phyloP scores from a whole-genome alignment of 768 basidiomycete species.

The Termitomyces sp. region DNA sequence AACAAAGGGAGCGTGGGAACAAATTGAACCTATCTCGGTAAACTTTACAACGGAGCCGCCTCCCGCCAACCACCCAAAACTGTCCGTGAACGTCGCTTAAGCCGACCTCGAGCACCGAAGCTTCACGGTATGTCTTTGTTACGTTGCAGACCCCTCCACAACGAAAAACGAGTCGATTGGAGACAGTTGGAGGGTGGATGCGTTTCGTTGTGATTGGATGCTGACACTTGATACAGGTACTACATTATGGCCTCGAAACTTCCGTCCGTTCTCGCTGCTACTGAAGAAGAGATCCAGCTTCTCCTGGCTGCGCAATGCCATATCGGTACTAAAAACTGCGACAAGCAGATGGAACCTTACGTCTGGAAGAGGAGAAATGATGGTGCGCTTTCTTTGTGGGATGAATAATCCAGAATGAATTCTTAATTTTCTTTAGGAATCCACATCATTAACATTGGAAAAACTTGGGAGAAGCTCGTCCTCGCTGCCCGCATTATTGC shows the following conservation, averaged over 20 bases:
- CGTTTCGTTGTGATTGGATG: slow-evolving; percentile 28
- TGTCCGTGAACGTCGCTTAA: slow-evolving; percentile 40
- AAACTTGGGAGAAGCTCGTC: slow-evolving; percentile 99
- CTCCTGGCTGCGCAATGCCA: slow-evolving; percentile 94
- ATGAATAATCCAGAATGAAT: neutral
- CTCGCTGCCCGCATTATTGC: slow-evolving; percentile 97
- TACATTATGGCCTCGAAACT: slow-evolving; percentile 76
- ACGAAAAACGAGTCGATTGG: slow-evolving; percentile 27
- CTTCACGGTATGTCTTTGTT: slow-evolving; percentile 38
- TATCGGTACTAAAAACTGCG: slow-evolving; percentile 98
- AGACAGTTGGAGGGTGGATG: slow-evolving; percentile 38
- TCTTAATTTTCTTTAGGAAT: slow-evolving; percentile 54
- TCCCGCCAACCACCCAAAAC: slow-evolving; percentile 30
- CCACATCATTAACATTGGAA: slow-evolving; percentile 96
- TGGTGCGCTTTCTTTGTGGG: slow-evolving; percentile 49
- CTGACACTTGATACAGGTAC: slow-evolving; percentile 26
- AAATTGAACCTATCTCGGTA: slow-evolving; percentile 19
- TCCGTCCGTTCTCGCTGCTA: slow-evolving; percentile 87
- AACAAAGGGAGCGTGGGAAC: slow-evolving; percentile 32
- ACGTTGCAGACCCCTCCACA: slow-evolving; percentile 10
- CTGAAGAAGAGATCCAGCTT: slow-evolving; percentile 96
- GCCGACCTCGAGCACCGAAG: slow-evolving; percentile 34
- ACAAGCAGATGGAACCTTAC: slow-evolving; percentile 98
- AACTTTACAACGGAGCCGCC: slow-evolving; percentile 25
- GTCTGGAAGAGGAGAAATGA: slow-evolving; percentile 96